Conservation (phyloP, 202 grass and related monocot species). For the Elaeis oleifera region DNA sequence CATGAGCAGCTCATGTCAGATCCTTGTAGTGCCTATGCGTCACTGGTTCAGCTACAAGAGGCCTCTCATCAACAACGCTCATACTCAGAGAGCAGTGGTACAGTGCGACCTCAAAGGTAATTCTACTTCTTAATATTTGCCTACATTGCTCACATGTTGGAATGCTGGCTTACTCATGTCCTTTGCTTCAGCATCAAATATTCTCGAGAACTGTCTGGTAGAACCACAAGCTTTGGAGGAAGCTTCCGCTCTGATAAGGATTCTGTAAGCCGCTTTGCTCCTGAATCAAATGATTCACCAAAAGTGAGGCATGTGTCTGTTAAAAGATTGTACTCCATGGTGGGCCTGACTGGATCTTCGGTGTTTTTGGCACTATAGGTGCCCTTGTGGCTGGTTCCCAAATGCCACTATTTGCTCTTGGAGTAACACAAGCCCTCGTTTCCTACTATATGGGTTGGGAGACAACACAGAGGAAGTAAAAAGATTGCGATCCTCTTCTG, state of each 20-base stretch:
- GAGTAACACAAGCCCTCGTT: conserved; percentile 97
- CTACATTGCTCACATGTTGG: no score
- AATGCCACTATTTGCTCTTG: conserved; percentile 92
- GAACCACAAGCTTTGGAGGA: conserved; percentile 52
- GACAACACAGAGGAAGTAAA: conserved; percentile 72
- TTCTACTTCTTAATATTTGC: neutral
- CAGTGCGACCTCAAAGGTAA: conserved; percentile 65
- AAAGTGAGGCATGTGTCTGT: conserved; percentile 59
- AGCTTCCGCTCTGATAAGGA: conserved; percentile 96
- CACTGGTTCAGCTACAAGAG: conserved; percentile 80
- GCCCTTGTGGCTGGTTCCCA: conserved; percentile 77
- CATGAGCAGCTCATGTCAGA: conserved; percentile 81
- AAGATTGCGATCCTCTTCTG: conserved; percentile 81
- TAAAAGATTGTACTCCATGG: conserved; percentile 84
- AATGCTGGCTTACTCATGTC: neutral
- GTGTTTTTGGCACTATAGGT: conserved; percentile 60
- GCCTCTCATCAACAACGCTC: conserved; percentile 51
- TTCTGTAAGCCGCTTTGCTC: conserved; percentile 43
- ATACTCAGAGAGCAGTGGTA: conserved; percentile 47
- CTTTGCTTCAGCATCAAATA: conserved; percentile 50
- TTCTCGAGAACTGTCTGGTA: conserved; percentile 69
- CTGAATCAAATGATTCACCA: conserved; percentile 25
- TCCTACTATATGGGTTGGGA: conserved; percentile 99
- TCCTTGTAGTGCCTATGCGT: conserved; percentile 50
- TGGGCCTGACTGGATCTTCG: conserved; percentile 77